These are phyloP conservation scores for Boletellus deceptivus DNA, from an alignment of 1,284 basidiomycete genomes.

Conservation along the genomic window DNA sequence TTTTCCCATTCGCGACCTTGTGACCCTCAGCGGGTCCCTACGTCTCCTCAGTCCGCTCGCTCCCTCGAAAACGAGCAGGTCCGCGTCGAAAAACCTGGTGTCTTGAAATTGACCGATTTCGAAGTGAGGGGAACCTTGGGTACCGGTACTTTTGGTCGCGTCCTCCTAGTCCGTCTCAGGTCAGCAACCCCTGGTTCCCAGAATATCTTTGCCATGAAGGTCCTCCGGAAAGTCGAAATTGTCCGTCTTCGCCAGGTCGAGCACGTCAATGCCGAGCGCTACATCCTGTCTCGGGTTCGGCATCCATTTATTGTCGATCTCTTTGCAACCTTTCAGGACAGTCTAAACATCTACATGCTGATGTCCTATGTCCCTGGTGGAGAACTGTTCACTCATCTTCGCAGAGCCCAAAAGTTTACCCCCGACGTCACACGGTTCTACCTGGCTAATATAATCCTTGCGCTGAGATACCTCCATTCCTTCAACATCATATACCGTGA, in stretches of 20 bases:
- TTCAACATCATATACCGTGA: conserved; percentile 99
- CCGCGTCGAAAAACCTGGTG: conserved; percentile 54
- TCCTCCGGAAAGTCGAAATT: conserved; percentile 89
- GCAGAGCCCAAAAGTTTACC: conserved; percentile 92
- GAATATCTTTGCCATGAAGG: conserved; percentile 89
- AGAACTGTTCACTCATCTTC: conserved; percentile 92
- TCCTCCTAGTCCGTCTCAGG: conserved; percentile 77
- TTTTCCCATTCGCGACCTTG: conserved; percentile 13
- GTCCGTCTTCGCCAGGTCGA: conserved; percentile 96
- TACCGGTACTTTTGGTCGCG: conserved; percentile 92
- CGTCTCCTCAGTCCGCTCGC: conserved; percentile 48
- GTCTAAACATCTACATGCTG: conserved; percentile 96
- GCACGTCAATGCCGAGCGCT: conserved; percentile 96
- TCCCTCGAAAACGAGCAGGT: conserved; percentile 67
- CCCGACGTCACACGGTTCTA: conserved; percentile 99
- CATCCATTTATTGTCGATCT: conserved; percentile 84
- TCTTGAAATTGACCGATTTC: conserved; percentile 70
- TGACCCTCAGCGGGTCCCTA: conserved; percentile 19
- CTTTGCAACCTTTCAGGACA: conserved; percentile 96
- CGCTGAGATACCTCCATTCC: conserved; percentile 94
- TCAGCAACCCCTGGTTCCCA: conserved; percentile 47
- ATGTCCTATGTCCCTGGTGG: conserved; percentile 98
- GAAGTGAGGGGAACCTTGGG: conserved; percentile 79
- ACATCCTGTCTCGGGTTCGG: conserved; percentile 85
- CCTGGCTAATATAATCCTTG: conserved; percentile 94